Evolutionary conservation across 2,329 filamentous ascomycete genomes (phyloP).

Genomic region (Colletotrichum tabaci): DNA sequence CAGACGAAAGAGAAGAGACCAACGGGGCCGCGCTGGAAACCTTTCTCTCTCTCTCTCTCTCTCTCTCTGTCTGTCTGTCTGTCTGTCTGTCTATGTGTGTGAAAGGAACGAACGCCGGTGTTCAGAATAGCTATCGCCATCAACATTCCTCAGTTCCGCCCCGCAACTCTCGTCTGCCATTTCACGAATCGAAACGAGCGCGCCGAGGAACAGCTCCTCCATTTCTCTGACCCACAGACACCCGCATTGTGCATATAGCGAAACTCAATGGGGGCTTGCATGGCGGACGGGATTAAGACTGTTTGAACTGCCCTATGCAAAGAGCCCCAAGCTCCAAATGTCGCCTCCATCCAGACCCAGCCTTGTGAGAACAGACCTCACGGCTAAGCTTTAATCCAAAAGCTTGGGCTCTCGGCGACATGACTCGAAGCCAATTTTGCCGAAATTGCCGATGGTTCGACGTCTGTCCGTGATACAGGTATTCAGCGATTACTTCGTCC

Average conservation of each 20-base stretch:
- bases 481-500: too few species aligned
- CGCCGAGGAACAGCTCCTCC: background rate
- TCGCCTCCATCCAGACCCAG: background rate
- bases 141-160: background rate
- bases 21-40: background rate
- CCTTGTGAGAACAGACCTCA: too few species aligned
- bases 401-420: background rate
- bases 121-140: background rate
- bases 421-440: background rate
- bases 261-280: background rate
- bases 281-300: constrained; percentile 1
- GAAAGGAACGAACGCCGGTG: background rate
- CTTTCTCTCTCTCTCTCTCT: background rate
- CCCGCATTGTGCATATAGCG: constrained; percentile 23
- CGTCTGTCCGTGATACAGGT: too few species aligned
- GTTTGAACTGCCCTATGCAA: constrained; percentile 27
- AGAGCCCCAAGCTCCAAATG: constrained; percentile 7
- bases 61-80: too few species aligned
- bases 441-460: too few species aligned
- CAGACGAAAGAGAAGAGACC: background rate
- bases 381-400: background rate
- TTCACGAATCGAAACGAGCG: background rate
- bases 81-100: background rate
- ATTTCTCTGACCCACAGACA: constrained; percentile 20
- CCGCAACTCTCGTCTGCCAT: background rate